A percentile compares a stretch with the other conserved stretches of the same genome.
These are phyloP conservation scores for Zasmidium angulare DNA, from an alignment of 2,329 filamentous ascomycete genomes.

Conservation along the genomic window DNA sequence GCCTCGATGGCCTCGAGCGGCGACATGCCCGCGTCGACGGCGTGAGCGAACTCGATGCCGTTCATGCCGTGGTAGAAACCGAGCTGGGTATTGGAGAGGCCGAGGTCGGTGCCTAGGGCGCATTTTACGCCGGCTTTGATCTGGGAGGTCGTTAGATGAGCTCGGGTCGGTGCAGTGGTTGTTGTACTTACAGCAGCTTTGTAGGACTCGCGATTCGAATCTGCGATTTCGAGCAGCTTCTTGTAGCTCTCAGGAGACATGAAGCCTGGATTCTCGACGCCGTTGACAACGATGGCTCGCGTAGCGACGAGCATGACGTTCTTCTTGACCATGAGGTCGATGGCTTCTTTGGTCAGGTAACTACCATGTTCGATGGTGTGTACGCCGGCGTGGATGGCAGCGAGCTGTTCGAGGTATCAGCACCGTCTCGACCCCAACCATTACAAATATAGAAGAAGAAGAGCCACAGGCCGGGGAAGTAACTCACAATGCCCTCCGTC, in stretches of 20 bases:
- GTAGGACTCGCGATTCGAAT: conserved; percentile 13
- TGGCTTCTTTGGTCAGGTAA: conserved; percentile 49
- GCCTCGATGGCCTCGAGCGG: conserved; percentile 54
- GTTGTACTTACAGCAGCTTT: conserved; percentile 7
- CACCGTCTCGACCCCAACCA: no score
- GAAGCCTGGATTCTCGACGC: conserved; percentile 27
- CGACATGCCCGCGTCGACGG: conserved; percentile 52
- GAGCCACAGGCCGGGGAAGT: no score
- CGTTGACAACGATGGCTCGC: conserved; percentile 43
- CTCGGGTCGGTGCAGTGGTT: neutral
- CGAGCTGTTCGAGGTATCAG: conserved; percentile 29
- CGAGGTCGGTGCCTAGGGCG: conserved; percentile 51
- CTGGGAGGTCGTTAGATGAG: neutral
- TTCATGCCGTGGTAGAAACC: conserved; percentile 33
- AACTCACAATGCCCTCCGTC: conserved; percentile 37
- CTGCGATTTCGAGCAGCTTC: conserved; percentile 10
- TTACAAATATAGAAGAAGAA: no score
- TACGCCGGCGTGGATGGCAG: conserved; percentile 47
- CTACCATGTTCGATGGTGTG: conserved; percentile 52
- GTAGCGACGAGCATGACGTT: conserved; percentile 48
- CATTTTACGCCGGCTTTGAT: conserved; percentile 47
- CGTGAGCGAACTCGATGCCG: conserved; percentile 49
- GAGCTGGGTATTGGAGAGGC: conserved; percentile 34
- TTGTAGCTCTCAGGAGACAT: conserved; percentile 12
- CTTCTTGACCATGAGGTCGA: conserved; percentile 48